Base-by-base conservation (phyloP, 768 basidiomycete genomes). In the Boletus insuetus region DNA sequence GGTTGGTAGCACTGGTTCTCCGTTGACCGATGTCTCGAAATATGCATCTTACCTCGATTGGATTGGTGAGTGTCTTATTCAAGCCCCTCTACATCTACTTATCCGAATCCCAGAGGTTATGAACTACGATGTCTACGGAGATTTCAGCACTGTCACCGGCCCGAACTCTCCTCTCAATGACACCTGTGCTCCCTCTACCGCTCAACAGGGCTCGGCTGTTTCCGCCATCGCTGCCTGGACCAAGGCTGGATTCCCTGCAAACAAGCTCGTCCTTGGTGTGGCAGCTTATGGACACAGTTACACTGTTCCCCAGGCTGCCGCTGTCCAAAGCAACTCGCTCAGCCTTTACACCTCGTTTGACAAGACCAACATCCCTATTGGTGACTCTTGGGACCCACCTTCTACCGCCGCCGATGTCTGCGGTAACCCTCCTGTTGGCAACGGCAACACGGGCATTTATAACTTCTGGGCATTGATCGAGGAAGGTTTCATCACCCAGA, bases 121-220 rank as follows among this genome's bases (percentile, higher is more conserved):
- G 87, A 84, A 83, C 68, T 89, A 89, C 70, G 87, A 88, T 61
- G 69, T 87, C 50, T 78, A 74, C 62, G 82, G 84, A 17, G 74
- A 77, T 22, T 79, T 79, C 67, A 76, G 78, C 53, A 69, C 74
- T 58, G 69, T 84, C 58, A 77, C 82, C 46, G 93, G 93, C 1
- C 84, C 95, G 14, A 92, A 91, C 69, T 85, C 94, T 3, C 94
- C 95, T 6, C 77, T 97, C 37, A 76, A 85, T 55, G 87, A 96
- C 71, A 77, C 80, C 0, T 97, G 95, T 68, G 82, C 84, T 0
- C 71, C 84, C 38, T 61, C 77, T 1, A 70, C 69, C 10, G 73
- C 83, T 53, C 86, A 84, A 54, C 72, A 75, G 40, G 92, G 93
- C 5, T 95, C 92, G 47, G 94, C 89, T 11, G 77, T 79, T 22